Base-by-base conservation (phyloP, 148 eudicot genomes). In the Silene uniflora region DNA sequence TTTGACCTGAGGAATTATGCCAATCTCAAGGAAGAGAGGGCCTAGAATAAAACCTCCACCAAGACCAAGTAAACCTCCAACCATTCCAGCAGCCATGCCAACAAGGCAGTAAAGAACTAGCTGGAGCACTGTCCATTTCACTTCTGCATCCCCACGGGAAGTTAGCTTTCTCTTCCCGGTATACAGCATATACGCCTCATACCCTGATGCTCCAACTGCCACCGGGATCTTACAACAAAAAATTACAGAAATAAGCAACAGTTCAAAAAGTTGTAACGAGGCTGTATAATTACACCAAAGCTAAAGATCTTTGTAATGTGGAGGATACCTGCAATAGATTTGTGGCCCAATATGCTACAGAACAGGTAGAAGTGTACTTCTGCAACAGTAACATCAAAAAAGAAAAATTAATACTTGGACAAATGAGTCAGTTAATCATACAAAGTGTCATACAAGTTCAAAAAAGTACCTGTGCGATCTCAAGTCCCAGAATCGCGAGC, bases 31-130 rank as follows among this genome's bases (percentile, higher is more conserved):
- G 73, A 88, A 87, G 39, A 91, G 69, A 23, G 96, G 91, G 9
- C 89, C 96, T 60, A 91, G 19, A 64, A 91, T 84, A 42, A 87
- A 81, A 44, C 92, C 96, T 27, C 96, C 96, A 7, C 96, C 96
- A 49, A 91, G 88, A 62, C 96, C 96, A 52, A 91, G 88, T 56
- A 89, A 72, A 14, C 96, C 95, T 42, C 96, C 96, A 14, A 91
- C 85, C 32, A 87, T 66, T 55, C 95, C 96, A 73, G 91, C 92
- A 25, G 73, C 25, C 73, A 90, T 47, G 23, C 89, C 96, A 62
- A 77, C 75, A 7, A 66, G 60, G 55, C 89, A 84, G 81, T 85
- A 86, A 7, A 87, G 70, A 71, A 83, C 19, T 10, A 90, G 76
- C 75, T 77, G 82, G 73, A 78, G 82, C 5, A 77, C 69, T 77